phyloP scores from a whole-genome alignment of 2,329 filamentous ascomycete species.

The Fusarium chlamydosporum region DNA sequence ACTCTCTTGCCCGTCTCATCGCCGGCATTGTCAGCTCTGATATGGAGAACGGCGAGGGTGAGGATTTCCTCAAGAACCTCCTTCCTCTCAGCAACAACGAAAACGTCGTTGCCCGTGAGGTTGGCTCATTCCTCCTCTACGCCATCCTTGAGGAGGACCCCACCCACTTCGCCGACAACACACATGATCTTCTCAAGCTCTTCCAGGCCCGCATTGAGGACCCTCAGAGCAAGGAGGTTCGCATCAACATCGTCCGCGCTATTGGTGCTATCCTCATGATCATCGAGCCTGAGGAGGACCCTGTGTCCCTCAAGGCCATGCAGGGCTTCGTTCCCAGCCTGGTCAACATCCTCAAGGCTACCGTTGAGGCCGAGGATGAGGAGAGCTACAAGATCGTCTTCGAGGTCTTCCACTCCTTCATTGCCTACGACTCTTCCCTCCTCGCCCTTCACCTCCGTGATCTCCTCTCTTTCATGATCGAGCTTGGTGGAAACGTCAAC shows the following conservation, averaged over 20 bases:
- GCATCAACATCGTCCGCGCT: conserved; percentile 93
- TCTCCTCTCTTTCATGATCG: conserved; percentile 93
- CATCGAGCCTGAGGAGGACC: conserved; percentile 88
- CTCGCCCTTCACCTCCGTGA: conserved; percentile 89
- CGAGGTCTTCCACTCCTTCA: conserved; percentile 95
- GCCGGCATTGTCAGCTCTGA: conserved; percentile 89
- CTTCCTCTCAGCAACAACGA: conserved; percentile 82
- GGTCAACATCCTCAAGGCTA: conserved; percentile 89
- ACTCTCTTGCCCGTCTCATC: conserved; percentile 89
- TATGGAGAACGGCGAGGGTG: conserved; percentile 78
- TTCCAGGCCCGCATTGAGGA: conserved; percentile 92
- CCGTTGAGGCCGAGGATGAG: conserved; percentile 84
- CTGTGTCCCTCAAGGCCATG: conserved; percentile 78
- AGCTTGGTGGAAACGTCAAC: conserved; percentile 81
- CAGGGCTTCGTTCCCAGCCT: conserved; percentile 87
- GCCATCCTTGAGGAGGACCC: conserved; percentile 91
- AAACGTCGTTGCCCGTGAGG: conserved; percentile 84
- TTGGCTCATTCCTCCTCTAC: conserved; percentile 93
- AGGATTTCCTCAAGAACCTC: conserved; percentile 85
- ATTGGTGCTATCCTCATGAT: conserved; percentile 90
- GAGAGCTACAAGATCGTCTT: conserved; percentile 92
- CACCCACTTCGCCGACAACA: conserved; percentile 85
- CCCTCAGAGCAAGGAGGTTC: conserved; percentile 89
- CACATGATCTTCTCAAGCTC: conserved; percentile 82
- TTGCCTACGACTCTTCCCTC: conserved; percentile 89